Base-by-base conservation (phyloP, 257 asterid genomes). In the Scutellaria barbata region DNA sequence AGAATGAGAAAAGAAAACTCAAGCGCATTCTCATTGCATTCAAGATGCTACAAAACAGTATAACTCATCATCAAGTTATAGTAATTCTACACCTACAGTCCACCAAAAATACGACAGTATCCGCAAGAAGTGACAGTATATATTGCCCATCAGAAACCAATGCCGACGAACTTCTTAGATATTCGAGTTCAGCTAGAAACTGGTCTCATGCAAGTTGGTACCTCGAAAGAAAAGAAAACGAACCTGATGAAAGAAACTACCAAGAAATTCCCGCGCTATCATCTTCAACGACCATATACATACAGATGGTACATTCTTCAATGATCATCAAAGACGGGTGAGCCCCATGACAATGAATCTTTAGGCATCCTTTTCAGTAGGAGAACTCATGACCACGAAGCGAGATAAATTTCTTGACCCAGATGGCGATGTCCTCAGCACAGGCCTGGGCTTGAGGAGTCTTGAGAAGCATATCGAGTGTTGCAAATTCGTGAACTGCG, bases 391-490 rank as follows among this genome's bases (percentile, higher is more conserved):
- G 94, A 68, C 98, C 98, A 63, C 98, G 84, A 43, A 92, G 93
- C 17, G 98, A 92, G 69, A 89, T 92, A 75, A 82, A 80, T 76
- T 92, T 92, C 94, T 92, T 92, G 59, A 89, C 96, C 96, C 98
- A 92, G 56, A 92, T 92, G 52, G 98, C 89, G 54, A 88, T 85
- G 74, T 92, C 98, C 78, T 92, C 96, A 1, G 96, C 92, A 66
- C 98, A 92, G 5, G 96, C 98, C 82, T 85, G 92, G 61, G 98
- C 95, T 75, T 82, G 96, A 69, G 98, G 98, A 69, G 95, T 86
- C 73, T 85, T 90, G 3, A 89, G 96, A 63, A 92, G 96, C 89
- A 89, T 83, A 56, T 89, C 94, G 25, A 89, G 92, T 0, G 96
- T 89, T 6, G 98, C 96, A 76, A 92, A 92, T 77, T 92, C 98